Conservation (phyloP, 169 alveolate genomes). For the Theileria orientalis region DNA sequence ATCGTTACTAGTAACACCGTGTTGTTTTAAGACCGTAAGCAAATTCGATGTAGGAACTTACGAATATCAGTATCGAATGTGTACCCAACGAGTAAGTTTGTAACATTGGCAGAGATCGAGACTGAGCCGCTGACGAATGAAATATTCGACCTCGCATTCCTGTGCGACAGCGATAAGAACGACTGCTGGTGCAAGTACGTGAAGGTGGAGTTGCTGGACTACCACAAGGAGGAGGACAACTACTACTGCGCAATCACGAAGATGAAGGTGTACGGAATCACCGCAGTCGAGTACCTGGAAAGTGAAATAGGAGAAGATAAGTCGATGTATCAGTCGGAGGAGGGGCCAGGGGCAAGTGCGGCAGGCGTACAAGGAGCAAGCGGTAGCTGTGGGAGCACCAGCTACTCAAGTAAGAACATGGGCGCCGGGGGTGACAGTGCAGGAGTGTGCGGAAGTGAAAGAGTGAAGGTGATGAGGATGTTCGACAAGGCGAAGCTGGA, state of each 20-base stretch:
- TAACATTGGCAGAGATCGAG: conserved; percentile 72
- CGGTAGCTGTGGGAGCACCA: not conserved
- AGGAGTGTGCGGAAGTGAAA: not conserved
- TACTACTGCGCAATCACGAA: conserved; percentile 82
- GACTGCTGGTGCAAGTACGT: conserved; percentile 76
- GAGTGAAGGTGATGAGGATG: not conserved
- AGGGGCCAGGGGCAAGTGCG: not conserved
- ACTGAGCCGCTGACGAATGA: conserved; percentile 74
- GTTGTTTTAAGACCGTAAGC: conserved; percentile 16
- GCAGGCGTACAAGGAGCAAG: not conserved
- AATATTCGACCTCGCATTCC: conserved; percentile 70
- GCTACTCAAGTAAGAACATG: not conserved
- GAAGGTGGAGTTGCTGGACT: conserved; percentile 76
- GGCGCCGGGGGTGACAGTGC: not conserved
- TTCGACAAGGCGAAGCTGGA: not conserved
- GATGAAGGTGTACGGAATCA: conserved; percentile 78
- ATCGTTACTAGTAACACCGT: too few species aligned
- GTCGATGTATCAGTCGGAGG: not conserved
- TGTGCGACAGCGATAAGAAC: conserved; percentile 66
- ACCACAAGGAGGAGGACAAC: conserved; percentile 74
- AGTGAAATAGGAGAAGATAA: conserved; percentile 50
- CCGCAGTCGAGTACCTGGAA: conserved; percentile 79
- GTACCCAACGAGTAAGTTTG: conserved; percentile 80
- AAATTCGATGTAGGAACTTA: conserved; percentile 37
- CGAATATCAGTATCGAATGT: conserved; percentile 71